phyloP scores from a whole-genome alignment of 2,329 filamentous ascomycete species.

The Dryadomyces quercivorus region DNA sequence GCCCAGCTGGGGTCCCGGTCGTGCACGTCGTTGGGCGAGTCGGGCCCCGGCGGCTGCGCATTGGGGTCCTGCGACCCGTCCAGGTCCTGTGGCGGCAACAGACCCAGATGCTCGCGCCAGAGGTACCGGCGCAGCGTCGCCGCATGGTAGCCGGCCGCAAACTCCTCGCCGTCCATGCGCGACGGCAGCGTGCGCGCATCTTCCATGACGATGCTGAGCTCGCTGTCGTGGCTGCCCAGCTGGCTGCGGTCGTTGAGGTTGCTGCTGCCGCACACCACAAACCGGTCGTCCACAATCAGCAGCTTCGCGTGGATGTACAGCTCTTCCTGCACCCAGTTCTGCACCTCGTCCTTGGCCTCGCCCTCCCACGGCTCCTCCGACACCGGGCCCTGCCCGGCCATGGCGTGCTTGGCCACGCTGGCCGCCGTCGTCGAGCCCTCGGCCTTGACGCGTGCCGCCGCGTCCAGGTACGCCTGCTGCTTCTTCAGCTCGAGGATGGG shows the following conservation, averaged over 20 bases:
- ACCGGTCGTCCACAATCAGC: conserved; percentile 74
- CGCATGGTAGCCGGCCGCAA: conserved; percentile 62
- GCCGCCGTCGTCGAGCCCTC: conserved; percentile 22
- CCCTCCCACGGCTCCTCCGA: conserved; percentile 68
- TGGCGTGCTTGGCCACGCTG: conserved; percentile 66
- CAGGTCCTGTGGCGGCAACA: conserved; percentile 62
- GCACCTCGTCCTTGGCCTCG: conserved; percentile 60
- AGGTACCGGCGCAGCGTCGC: conserved; percentile 71
- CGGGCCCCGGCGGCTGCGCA: conserved; percentile 56
- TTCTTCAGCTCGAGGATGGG: conserved; percentile 12
- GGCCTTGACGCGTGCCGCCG: conserved; percentile 19
- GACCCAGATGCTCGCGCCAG: conserved; percentile 83
- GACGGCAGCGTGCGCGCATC: conserved; percentile 61
- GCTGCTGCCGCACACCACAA: conserved; percentile 74
- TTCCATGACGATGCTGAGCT: conserved; percentile 81
- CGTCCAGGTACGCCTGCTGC: conserved; percentile 25
- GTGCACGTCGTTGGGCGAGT: conserved; percentile 51
- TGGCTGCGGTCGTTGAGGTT: conserved; percentile 91
- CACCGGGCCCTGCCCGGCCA: conserved; percentile 53
- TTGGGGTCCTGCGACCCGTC: conserved; percentile 59
- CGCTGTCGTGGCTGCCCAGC: conserved; percentile 78
- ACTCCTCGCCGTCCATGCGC: conserved; percentile 67
- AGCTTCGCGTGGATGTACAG: conserved; percentile 92
- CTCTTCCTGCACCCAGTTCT: conserved; percentile 90
- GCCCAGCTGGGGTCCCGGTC: conserved; percentile 49